A percentile compares a stretch with the other conserved stretches of the same genome.
Evolutionary conservation across 116 monocot genomes (phyloP).

Genomic region (Iris pallida): DNA sequence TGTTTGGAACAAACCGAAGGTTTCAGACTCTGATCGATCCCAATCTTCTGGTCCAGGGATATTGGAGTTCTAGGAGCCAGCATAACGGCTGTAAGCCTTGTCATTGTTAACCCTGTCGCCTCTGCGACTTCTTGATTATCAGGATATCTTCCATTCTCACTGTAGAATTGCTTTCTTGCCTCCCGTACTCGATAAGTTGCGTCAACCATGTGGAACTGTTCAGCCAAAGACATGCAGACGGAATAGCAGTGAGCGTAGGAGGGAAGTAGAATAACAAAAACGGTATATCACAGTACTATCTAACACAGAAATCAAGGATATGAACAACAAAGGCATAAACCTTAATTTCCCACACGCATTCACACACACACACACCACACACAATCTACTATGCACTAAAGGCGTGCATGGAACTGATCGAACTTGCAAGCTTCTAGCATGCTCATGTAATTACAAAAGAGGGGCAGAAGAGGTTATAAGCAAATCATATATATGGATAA

Average conservation of each 20-base stretch:
- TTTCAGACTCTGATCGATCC: slow-evolving; percentile 60
- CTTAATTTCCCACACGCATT: too few relatives aligned
- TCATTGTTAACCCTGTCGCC: slow-evolving; percentile 71
- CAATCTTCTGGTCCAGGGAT: slow-evolving; percentile 79
- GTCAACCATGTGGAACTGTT: slow-evolving; percentile 84
- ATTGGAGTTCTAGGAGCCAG: slow-evolving; percentile 67
- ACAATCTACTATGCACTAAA: too few relatives aligned
- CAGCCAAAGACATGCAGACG: not conserved
- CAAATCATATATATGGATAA: too few relatives aligned
- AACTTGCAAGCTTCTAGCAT: too few relatives aligned
- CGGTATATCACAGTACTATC: too few relatives aligned
- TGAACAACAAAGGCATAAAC: too few relatives aligned
- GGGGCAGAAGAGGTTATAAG: too few relatives aligned
- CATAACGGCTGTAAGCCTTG: slow-evolving; percentile 63
- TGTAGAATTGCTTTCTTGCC: slow-evolving; percentile 75
- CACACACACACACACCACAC: too few relatives aligned
- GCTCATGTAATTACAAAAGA: too few relatives aligned
- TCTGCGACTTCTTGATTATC: slow-evolving; percentile 59
- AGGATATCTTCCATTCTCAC: slow-evolving; percentile 57
- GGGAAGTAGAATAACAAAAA: too few relatives aligned
- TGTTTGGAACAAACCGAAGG: slow-evolving; percentile 47
- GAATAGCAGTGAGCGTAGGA: not conserved
- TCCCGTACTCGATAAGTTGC: slow-evolving; percentile 75
- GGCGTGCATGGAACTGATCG: too few relatives aligned
- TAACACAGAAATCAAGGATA: too few relatives aligned